A percentile compares a stretch with the other conserved stretches of the same genome.
Evolutionary conservation across 2,329 filamentous ascomycete species (phyloP).

Genomic region (Phaeosphaeriaceae sp.): DNA sequence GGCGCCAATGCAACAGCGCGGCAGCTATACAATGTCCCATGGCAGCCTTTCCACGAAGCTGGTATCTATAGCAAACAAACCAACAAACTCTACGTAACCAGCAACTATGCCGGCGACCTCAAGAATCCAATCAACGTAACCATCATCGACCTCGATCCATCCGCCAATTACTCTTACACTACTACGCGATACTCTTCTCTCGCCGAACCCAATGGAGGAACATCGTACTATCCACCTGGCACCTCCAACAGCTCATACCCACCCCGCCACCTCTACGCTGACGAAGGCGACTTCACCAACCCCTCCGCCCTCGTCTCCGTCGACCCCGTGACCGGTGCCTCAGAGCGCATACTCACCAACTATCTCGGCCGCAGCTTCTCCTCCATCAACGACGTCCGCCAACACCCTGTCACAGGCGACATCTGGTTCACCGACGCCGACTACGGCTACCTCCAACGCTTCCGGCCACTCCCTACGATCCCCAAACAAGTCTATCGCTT

Average conservation of each 20-base stretch:
- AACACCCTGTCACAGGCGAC: conserved; percentile 52
- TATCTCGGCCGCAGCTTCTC: conserved; percentile 57
- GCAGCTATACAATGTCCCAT: conserved; percentile 38
- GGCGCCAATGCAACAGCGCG: conserved; percentile 41
- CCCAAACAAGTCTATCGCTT: conserved; percentile 53
- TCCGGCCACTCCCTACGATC: conserved; percentile 38
- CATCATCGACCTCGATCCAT: conserved; percentile 47
- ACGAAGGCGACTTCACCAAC: conserved; percentile 49
- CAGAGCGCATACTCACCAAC: conserved; percentile 52
- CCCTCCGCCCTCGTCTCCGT: conserved; percentile 52
- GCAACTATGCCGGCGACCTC: conserved; percentile 42
- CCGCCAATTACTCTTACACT: conserved; percentile 38
- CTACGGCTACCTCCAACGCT: conserved; percentile 40
- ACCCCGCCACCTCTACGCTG: conserved; percentile 40
- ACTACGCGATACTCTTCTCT: conserved; percentile 50
- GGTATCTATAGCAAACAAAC: conserved; percentile 43
- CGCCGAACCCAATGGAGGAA: conserved; percentile 47
- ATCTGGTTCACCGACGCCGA: conserved; percentile 60
- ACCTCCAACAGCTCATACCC: conserved; percentile 30
- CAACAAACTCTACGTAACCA: conserved; percentile 52
- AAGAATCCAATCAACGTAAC: conserved; percentile 46
- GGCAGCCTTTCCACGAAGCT: conserved; percentile 50
- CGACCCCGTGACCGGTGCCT: conserved; percentile 53
- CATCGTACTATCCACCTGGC: conserved; percentile 43
- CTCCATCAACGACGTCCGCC: conserved; percentile 51